A percentile compares a stretch with the other conserved stretches of the same genome.
Evolutionary conservation across 108 stramenopile species (phyloP).

Genomic region (Nitzschia palea): DNA sequence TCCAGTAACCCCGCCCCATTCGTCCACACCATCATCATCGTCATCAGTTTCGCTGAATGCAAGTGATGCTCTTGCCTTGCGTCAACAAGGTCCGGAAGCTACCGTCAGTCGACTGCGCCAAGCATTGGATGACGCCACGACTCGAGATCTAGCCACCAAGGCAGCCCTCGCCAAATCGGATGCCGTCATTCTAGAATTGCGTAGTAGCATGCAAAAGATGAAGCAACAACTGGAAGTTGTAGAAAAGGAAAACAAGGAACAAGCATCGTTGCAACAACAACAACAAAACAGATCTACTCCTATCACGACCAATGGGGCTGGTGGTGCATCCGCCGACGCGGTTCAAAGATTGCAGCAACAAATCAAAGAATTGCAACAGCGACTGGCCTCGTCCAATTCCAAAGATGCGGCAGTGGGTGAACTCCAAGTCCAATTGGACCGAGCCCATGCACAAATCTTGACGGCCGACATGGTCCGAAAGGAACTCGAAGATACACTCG

Average conservation of each 20-base stretch:
- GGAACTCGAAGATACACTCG: slow-evolving; percentile 63
- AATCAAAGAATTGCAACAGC: slow-evolving; percentile 10
- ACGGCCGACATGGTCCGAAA: slow-evolving; percentile 69
- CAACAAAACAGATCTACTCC: neutral
- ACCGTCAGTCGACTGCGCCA: slow-evolving; percentile 37
- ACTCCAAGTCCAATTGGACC: slow-evolving; percentile 58
- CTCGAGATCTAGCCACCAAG: slow-evolving; percentile 34
- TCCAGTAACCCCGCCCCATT: neutral
- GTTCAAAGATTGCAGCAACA: slow-evolving; percentile 6
- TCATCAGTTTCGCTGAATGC: neutral
- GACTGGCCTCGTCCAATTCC: neutral
- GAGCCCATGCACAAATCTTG: slow-evolving; percentile 63
- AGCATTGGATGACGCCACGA: slow-evolving; percentile 34
- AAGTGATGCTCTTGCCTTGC: slow-evolving; percentile 15
- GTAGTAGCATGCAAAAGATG: slow-evolving; percentile 32
- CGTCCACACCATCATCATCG: neutral
- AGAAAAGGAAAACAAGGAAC: slow-evolving; percentile 7
- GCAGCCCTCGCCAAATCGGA: slow-evolving; percentile 51
- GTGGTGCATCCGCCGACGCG: too few relatives aligned
- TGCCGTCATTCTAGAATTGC: slow-evolving; percentile 52
- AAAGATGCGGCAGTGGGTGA: slow-evolving; percentile 41
- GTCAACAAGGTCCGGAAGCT: slow-evolving; percentile 28
- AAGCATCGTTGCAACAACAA: neutral
- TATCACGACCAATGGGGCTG: too few relatives aligned
- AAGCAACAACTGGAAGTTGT: slow-evolving; percentile 45